phyloP scores from a whole-genome alignment of 495 filamentous ascomycete species.

The Neurospora sp. region DNA sequence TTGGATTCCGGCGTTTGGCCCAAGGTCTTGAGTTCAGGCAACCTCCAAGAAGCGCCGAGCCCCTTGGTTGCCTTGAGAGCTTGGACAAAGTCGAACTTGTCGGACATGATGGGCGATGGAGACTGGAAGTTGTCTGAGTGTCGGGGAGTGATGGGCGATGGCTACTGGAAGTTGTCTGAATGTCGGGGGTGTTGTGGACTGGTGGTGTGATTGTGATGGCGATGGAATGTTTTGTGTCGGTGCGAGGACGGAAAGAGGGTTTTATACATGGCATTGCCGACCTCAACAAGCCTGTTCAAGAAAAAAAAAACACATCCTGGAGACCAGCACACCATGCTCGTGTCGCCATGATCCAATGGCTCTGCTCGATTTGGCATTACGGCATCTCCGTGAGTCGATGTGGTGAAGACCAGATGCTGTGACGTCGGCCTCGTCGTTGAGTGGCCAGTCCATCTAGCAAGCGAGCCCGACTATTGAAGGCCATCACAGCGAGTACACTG shows the following conservation, averaged over 20 bases:
- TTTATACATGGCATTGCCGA: background rate
- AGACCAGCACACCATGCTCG: too few species aligned
- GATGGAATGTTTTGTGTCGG: background rate
- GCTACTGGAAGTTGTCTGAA: background rate
- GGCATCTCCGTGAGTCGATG: background rate
- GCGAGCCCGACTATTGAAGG: background rate
- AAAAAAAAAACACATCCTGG: too few species aligned
- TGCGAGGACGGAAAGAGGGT: background rate
- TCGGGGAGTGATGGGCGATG: background rate
- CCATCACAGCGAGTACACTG: background rate
- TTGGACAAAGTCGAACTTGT: background rate
- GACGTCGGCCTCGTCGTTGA: background rate
- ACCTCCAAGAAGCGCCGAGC: background rate
- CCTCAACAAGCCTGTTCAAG: background rate
- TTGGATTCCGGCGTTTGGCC: background rate
- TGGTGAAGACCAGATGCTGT: background rate
- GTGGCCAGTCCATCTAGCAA: background rate
- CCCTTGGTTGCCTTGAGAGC: background rate
- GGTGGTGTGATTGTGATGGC: background rate
- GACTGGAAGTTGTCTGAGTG: background rate
- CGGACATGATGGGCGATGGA: background rate
- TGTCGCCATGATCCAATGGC: background rate
- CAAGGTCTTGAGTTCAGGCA: background rate
- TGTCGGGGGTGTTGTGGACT: background rate
- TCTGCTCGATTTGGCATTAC: background rate